phyloP scores from a whole-genome alignment of 371 early-diverging fungal genomes.

The Mucor circinelloides region DNA sequence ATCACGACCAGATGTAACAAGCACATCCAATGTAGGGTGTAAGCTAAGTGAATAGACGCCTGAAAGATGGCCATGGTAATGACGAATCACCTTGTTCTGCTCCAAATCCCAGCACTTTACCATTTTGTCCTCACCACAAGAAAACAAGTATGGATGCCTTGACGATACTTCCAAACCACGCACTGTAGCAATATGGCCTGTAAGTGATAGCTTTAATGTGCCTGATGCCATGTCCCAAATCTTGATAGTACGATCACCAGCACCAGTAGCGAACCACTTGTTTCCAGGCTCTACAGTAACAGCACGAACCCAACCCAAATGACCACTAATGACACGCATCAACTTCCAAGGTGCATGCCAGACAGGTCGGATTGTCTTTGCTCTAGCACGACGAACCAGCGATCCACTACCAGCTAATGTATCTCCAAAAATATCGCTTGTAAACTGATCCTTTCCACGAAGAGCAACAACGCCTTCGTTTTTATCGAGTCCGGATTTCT shows the following conservation, averaged over 20 bases:
- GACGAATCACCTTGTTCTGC: slow-evolving; percentile 96
- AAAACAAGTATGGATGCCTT: slow-evolving; percentile 95
- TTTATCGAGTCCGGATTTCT: slow-evolving; percentile 26
- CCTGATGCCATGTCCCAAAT: slow-evolving; percentile 99
- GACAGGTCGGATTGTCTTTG: slow-evolving; percentile 66
- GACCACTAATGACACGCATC: slow-evolving; percentile 96
- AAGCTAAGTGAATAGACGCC: slow-evolving; percentile 90
- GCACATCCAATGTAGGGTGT: slow-evolving; percentile 92
- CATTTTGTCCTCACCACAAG: slow-evolving; percentile 96
- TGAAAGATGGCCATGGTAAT: slow-evolving; percentile 96
- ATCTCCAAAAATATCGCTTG: slow-evolving; percentile 53
- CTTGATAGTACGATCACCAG: slow-evolving; percentile 96
- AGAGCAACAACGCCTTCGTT: slow-evolving; percentile 50
- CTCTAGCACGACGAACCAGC: slow-evolving; percentile 61
- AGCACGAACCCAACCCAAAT: slow-evolving; percentile 95
- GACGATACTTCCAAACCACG: slow-evolving; percentile 92
- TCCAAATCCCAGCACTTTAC: slow-evolving; percentile 99
- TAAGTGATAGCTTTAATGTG: slow-evolving; percentile 90
- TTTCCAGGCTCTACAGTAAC: slow-evolving; percentile 93
- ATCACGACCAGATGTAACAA: slow-evolving; percentile 96
- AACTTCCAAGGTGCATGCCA: slow-evolving; percentile 99
- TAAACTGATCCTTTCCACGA: slow-evolving; percentile 47
- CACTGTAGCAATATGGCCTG: slow-evolving; percentile 96
- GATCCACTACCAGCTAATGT: slow-evolving; percentile 54
- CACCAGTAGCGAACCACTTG: slow-evolving; percentile 98